A percentile compares a stretch with the other conserved stretches of the same genome.
These are phyloP conservation scores for Melastoma candidum DNA, from an alignment of 441 rosid genomes.

Conservation along the genomic window DNA sequence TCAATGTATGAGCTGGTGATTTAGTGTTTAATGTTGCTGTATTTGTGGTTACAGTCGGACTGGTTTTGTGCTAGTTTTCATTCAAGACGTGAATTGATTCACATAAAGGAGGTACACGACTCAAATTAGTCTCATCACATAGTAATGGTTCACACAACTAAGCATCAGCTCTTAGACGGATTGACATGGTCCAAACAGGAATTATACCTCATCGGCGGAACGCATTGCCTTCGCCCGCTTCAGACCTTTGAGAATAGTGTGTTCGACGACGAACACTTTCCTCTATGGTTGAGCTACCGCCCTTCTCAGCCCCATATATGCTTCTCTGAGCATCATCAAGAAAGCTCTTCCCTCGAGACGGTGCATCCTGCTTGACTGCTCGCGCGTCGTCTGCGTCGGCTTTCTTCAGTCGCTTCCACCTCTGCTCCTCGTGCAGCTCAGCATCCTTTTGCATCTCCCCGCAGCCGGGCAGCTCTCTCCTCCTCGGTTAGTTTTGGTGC, in stretches of 20 bases:
- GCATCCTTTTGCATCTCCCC: constrained; percentile 80
- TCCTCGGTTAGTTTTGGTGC: constrained; percentile 68
- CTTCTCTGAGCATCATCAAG: constrained; percentile 71
- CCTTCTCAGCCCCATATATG: constrained; percentile 77
- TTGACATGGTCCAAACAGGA: too few relatives aligned
- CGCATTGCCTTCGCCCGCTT: constrained; percentile 59
- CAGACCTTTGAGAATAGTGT: constrained; percentile 58
- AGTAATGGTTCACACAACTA: too few relatives aligned
- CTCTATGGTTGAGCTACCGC: constrained; percentile 80
- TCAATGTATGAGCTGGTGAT: too few relatives aligned
- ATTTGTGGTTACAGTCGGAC: too few relatives aligned
- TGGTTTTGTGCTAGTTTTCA: too few relatives aligned
- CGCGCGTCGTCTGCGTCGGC: constrained; percentile 66
- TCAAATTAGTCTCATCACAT: too few relatives aligned
- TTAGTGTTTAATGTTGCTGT: too few relatives aligned
- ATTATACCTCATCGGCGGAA: constrained; percentile 38
- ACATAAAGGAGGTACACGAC: too few relatives aligned
- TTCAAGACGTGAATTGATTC: too few relatives aligned
- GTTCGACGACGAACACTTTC: constrained; percentile 86
- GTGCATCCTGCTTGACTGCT: constrained; percentile 38
- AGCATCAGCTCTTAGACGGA: too few relatives aligned
- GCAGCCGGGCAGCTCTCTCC: constrained; percentile 69
- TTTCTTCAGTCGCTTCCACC: constrained; percentile 79
- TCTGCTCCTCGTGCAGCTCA: constrained; percentile 77
- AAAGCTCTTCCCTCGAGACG: constrained; percentile 50